Conservation (phyloP, 1,284 basidiomycete genomes). For the Rhizoctonia solani region DNA sequence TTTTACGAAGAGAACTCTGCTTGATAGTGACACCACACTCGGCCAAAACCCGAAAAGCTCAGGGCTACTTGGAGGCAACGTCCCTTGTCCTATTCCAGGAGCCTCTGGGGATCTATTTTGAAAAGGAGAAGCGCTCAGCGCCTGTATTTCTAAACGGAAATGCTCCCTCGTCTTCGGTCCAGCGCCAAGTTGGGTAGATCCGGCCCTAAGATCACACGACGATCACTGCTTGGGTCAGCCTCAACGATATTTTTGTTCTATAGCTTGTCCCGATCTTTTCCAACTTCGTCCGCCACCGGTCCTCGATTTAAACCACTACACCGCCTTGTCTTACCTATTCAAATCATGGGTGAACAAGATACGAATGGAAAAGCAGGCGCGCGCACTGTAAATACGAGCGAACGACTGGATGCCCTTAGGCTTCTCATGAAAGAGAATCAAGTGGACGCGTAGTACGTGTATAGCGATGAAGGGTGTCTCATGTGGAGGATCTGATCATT, state of each 20-base stretch:
- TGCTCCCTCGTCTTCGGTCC: constrained; percentile 1
- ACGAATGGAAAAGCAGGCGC: constrained; percentile 16
- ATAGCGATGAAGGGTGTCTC: neutral
- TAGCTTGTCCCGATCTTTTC: no score
- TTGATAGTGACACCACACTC: no score
- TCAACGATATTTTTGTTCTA: no score
- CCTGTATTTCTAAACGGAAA: neutral
- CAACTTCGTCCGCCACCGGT: no score
- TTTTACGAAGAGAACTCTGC: no score
- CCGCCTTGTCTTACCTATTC: neutral
- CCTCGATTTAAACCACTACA: neutral
- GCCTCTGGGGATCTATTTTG: neutral
- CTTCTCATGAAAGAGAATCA: constrained; percentile 66
- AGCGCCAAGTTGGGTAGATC: constrained; percentile 8
- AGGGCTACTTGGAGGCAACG: no score
- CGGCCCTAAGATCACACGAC: constrained; percentile 1
- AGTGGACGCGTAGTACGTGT: constrained; percentile 62
- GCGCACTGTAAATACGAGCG: constrained; percentile 54
- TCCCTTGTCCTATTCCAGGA: no score
- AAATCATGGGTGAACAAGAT: neutral
- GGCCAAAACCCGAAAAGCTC: no score
- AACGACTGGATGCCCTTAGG: constrained; percentile 62
- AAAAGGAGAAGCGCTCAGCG: neutral
- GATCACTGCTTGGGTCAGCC: neutral
- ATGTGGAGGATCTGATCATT: neutral